Conservation (phyloP, 495 filamentous ascomycete species). For the Aspergillus campestris region DNA sequence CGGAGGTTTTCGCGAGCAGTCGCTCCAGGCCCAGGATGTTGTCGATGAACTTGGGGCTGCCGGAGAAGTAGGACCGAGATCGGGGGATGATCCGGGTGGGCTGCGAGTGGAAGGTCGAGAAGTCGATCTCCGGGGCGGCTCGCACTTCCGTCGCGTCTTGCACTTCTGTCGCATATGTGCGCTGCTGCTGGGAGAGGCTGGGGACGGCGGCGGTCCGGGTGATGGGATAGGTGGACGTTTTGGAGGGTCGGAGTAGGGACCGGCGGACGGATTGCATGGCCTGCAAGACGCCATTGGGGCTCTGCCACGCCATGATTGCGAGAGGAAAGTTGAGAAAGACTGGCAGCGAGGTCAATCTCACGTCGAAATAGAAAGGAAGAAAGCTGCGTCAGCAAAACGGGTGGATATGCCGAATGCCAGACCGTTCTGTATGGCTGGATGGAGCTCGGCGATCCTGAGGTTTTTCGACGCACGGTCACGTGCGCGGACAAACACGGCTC, state of each 20-base stretch:
- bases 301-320: slow-evolving; percentile 27
- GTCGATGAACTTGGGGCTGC: slow-evolving; percentile 77
- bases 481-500: slow-evolving; percentile 24
- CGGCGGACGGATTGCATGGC: slow-evolving; percentile 32
- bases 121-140: slow-evolving; percentile 42
- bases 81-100: slow-evolving; percentile 68
- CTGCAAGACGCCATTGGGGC: slow-evolving; percentile 28
- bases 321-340: slow-evolving; percentile 6
- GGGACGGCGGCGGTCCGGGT: slow-evolving; percentile 3
- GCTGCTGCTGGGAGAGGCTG: slow-evolving; percentile 9
- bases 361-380: not conserved
- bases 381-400: not conserved
- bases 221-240: slow-evolving; percentile 9
- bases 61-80: slow-evolving; percentile 91
- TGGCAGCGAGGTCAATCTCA: no score
- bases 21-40: slow-evolving; percentile 63
- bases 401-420: not conserved
- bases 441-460: slow-evolving; percentile 12
- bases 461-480: slow-evolving; percentile 21
- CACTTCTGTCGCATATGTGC: slow-evolving; percentile 25
- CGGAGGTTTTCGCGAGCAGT: slow-evolving; percentile 59
- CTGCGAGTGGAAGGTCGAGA: slow-evolving; percentile 16
- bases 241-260: slow-evolving; percentile 9
- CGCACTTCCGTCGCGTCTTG: slow-evolving; percentile 3
- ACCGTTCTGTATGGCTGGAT: no score